Base-by-base conservation (phyloP, 345 rosid genomes). In the Leavenworthia alabamica region DNA sequence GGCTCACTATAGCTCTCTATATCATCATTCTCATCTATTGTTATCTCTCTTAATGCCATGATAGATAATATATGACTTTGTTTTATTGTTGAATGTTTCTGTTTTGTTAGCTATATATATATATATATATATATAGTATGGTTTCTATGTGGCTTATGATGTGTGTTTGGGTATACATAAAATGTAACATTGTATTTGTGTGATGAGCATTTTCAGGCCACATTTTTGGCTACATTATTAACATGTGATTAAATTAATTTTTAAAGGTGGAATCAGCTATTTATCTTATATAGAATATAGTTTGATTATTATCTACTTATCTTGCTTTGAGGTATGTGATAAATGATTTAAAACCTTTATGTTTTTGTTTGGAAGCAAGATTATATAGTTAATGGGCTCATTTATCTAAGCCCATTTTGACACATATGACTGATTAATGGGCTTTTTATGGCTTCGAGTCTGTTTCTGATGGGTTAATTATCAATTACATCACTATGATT, bases 1-100 rank as follows among this genome's bases (percentile, higher is more conserved):
- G 66, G 72, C 1, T 80, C 90, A 20, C 44, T 35, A 66, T 64
- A 75, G 65, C 82, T 72, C 72, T 80, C 83, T 1, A 83, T 82
- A 4, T 62, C 71, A 20, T 78, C 88, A 33, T 46, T 28, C 62
- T 75, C 75, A 35, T 36, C 56, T 14, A 59, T 64, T 33, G 17
- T 5, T 44, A 73, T 71, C 53, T 42, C 60, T 19, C 52, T 60
- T 4, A 58, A 33, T 7, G 73, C 66, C 82, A 79, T 79, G 19
- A 33, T 14, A 5, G 61, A 50, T n/a, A n/a, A n/a, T 19, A 24
- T 24, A 36, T 13, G 36, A 9, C 39, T 17, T 36, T 66, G 3
- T 24, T 45, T 28, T 22, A 7, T 52, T 27, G 36, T 11, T 0
- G 39, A 45, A 37, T 52, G 14, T 36, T 55, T 39, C 20, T 13